Conservation (phyloP, 2,329 filamentous ascomycete genomes). For the Seiridium unicorne region DNA sequence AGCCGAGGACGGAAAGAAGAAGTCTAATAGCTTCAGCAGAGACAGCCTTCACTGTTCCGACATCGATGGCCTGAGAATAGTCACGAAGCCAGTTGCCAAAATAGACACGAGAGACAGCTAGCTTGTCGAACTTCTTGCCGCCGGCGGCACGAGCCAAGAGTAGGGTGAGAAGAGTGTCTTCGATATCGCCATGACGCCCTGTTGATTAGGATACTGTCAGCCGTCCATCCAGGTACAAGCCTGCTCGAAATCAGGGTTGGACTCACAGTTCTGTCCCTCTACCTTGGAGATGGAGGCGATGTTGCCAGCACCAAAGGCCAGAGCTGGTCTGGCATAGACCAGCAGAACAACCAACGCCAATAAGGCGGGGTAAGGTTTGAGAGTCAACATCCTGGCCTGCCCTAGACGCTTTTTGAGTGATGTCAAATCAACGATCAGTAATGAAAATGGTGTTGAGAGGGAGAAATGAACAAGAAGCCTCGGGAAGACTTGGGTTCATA, state of each 20-base stretch:
- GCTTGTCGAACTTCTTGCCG: slow-evolving; percentile 81
- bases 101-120: slow-evolving; percentile 86
- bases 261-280: slow-evolving; percentile 77
- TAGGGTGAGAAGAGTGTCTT: slow-evolving; percentile 80
- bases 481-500: background rate
- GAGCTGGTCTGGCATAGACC: slow-evolving; percentile 63
- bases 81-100: slow-evolving; percentile 95
- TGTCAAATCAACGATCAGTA: background rate
- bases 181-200: slow-evolving; percentile 89
- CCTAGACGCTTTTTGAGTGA: slow-evolving; percentile 6
- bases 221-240: background rate
- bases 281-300: slow-evolving; percentile 79
- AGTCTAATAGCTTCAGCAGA: slow-evolving; percentile 89
- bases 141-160: slow-evolving; percentile 52
- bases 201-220: background rate
- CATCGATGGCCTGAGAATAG: slow-evolving; percentile 92
- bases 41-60: slow-evolving; percentile 87
- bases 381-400: slow-evolving; percentile 42
- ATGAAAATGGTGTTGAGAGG: background rate
- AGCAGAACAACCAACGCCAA: slow-evolving; percentile 61
- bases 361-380: slow-evolving; percentile 48
- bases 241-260: slow-evolving; percentile 11
- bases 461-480: background rate
- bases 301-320: slow-evolving; percentile 86
- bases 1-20: slow-evolving; percentile 83